phyloP scores from a whole-genome alignment of 257 asterid species.

The Jaltomata sinuosa region DNA sequence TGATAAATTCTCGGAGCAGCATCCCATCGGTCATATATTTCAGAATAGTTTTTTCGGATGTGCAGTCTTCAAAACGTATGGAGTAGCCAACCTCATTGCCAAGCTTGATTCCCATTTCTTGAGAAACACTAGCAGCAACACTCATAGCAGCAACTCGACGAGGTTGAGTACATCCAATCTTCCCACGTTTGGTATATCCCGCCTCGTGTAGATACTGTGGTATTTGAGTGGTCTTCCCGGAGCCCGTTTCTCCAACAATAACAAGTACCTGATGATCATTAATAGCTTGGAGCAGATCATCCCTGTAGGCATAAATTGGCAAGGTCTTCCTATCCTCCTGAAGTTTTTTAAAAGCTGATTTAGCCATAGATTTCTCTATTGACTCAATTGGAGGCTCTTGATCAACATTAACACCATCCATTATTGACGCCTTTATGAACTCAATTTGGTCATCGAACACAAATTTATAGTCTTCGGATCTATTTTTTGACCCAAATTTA shows the following conservation, averaged over 20 bases:
- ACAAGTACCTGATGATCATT: conserved; percentile 82
- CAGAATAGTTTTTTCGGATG: conserved; percentile 75
- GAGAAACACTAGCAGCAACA: conserved; percentile 89
- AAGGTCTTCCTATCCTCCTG: conserved; percentile 64
- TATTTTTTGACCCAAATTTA: conserved; percentile 64
- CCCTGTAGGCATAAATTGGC: conserved; percentile 72
- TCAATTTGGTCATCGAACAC: conserved; percentile 91
- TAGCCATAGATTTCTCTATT: no score
- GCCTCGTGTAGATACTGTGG: conserved; percentile 97
- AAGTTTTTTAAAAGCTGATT: neutral
- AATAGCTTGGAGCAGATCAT: conserved; percentile 66
- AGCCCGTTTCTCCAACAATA: conserved; percentile 94
- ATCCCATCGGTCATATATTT: conserved; percentile 96
- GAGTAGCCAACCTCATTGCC: conserved; percentile 95
- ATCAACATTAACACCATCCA: conserved; percentile 61
- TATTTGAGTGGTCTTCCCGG: conserved; percentile 93
- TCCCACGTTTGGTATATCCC: conserved; percentile 72
- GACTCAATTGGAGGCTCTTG: no score
- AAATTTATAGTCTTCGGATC: conserved; percentile 54
- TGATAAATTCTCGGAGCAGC: conserved; percentile 81
- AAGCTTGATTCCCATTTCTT: conserved; percentile 87
- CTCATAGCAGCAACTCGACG: conserved; percentile 98
- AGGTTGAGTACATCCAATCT: conserved; percentile 98
- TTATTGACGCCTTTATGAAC: conserved; percentile 58
- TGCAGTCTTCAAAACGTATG: conserved; percentile 92